A percentile compares a stretch with the other conserved stretches of the same genome.
Conservation (phyloP, 495 filamentous ascomycete genomes). For the Usnea hakonensis region DNA sequence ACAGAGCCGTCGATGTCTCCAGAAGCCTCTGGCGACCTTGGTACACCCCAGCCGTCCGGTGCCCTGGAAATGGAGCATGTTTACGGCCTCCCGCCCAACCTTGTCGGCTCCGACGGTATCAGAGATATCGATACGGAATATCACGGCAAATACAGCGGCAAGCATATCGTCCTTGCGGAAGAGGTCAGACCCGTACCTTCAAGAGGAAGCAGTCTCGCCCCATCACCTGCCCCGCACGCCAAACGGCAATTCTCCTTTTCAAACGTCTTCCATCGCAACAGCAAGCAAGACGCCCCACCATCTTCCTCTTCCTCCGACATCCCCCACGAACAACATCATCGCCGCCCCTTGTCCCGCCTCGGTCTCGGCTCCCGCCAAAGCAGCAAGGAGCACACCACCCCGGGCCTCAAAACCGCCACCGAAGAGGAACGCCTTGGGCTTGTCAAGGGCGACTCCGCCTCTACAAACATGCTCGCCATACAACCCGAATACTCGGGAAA, state of each 20-base stretch:
- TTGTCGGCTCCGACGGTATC: conserved; percentile 3
- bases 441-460: conserved; percentile 67
- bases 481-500: conserved; percentile 12
- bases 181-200: conserved; percentile 26
- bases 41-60: conserved; percentile 3
- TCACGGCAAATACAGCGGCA: conserved; percentile 1
- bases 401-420: conserved; percentile 47
- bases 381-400: conserved; percentile 18
- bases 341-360: conserved; percentile 28
- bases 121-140: conserved; percentile 6
- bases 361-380: conserved; percentile 33
- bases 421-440: conserved; percentile 87
- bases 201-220: conserved; percentile 24
- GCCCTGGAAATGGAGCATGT: conserved; percentile 29
- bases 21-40: conserved; percentile 17
- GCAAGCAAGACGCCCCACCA: conserved; percentile 32
- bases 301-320: conserved; percentile 28
- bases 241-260: conserved; percentile 87
- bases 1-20: conserved; percentile 33
- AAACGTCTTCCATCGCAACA: conserved; percentile 57
- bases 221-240: conserved; percentile 40
- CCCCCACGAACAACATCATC: conserved; percentile 8
- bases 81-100: conserved; percentile 24
- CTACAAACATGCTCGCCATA: conserved; percentile 1
- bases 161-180: conserved; percentile 37